Percentiles rank a stretch among this genome's conserved stretches.
These are phyloP conservation scores for Dalbergia oliveri DNA, from an alignment of 306 rosid genomes.

Conservation along the genomic window DNA sequence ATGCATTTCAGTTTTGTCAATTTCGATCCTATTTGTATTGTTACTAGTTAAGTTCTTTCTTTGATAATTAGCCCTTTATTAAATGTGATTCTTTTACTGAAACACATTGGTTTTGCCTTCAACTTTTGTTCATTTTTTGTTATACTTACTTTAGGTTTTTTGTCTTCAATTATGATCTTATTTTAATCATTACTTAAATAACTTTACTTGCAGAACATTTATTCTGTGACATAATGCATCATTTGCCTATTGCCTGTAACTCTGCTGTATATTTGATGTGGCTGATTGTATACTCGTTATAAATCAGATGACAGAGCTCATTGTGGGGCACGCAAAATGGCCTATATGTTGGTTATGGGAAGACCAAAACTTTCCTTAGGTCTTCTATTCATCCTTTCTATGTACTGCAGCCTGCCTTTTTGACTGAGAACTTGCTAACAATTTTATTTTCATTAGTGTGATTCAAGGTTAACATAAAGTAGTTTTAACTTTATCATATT, in stretches of 20 bases:
- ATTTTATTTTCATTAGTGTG: constrained; percentile 68
- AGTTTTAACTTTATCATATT: too few species aligned
- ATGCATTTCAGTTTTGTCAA: too few species aligned
- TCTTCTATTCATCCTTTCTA: constrained; percentile 38
- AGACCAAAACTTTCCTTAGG: constrained; percentile 95
- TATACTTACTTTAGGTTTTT: too few species aligned
- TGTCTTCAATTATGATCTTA: too few species aligned
- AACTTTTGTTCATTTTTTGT: too few species aligned
- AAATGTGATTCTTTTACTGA: too few species aligned
- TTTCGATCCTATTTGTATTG: too few species aligned
- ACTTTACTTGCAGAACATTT: neutral
- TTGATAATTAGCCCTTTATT: too few species aligned
- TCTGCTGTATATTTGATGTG: constrained; percentile 52
- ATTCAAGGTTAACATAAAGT: constrained; percentile 28
- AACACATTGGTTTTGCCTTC: too few species aligned
- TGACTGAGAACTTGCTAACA: constrained; percentile 35
- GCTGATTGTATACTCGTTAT: constrained; percentile 87
- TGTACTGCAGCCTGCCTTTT: constrained; percentile 2
- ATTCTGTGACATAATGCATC: neutral
- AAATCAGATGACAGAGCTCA: constrained; percentile 84
- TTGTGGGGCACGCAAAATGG: constrained; percentile 83
- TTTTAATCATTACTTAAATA: too few species aligned
- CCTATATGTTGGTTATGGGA: constrained; percentile 90
- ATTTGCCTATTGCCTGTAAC: constrained; percentile 22
- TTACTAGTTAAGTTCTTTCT: too few species aligned